Base-by-base conservation (phyloP, 1,284 basidiomycete genomes). In the Farysia itapuensis region DNA sequence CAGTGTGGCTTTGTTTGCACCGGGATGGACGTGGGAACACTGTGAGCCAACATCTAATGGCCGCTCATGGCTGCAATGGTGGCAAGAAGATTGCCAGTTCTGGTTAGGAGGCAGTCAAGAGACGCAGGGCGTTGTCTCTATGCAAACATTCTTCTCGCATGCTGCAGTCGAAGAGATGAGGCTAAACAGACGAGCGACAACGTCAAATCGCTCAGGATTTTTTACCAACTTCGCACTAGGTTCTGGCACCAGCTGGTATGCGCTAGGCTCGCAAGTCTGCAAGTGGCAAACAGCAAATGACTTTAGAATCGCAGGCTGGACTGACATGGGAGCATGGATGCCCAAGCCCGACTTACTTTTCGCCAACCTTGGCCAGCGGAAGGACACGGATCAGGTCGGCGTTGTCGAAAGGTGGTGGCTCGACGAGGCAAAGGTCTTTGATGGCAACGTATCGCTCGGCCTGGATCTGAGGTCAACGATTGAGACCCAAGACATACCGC, bases 21-120 rank as follows among this genome's bases (percentile, higher is more conserved):
- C 60, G 3, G 70, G 68, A 1, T 73, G 70, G 70, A 73, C 70
- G 4, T 73, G 70, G 70, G 70, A 73, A 25, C 63, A 69, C 18
- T 44, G 67, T 4, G 35, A 44, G 4, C 35, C 61, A 1, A 30
- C 35, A 21, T 22, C 31, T 12, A 6, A 22, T 14, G 35, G 30
- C n/a, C 56, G 67, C 5, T 29, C 28, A 0, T 72, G 69, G 69
- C 26, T 26, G 2, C 52, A 59, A 13, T 72, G 69, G 69, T 71
- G 58, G 61, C 34, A 59, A 6, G 48, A 64, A 11, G 65, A 72
- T 25, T 30, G 35, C 2, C 29, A 32, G 2, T 56, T 67, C 28
- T 71, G 64, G 64, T 23, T 45, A 15, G 39, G 44, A 9, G 31
- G 8, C 31, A 16, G 18, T 8, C 8, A 13, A 33, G 31, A 9